Evolutionary conservation across 2,329 filamentous ascomycete species (phyloP), one percentile per base, ranked within the genome.

Genomic region (Hirsutella thompsonii): DNA sequence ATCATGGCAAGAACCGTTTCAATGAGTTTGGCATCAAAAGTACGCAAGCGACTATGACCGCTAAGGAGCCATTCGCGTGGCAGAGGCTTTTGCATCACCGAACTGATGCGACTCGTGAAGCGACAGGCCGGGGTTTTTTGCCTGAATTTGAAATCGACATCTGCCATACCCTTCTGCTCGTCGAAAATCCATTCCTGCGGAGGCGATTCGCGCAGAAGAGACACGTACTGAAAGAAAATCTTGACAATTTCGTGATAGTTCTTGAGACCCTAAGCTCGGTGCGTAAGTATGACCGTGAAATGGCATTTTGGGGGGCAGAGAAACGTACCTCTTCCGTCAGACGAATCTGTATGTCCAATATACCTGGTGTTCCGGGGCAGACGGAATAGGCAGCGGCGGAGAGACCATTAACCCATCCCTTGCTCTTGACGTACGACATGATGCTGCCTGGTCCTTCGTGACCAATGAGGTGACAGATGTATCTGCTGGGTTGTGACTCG

Each of bases 101-200:
- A 79, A 55, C 83, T 88, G 48, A 87, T 78, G 45, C 76, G 79
- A 66, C 87, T 94, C 0, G 88, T 92, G 53, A 95, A 96, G 21
- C 83, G 77, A 56, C 83, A 92, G 2, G 90, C 87, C 1, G 85
- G 86, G 2, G 80, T 85, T 68, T 96, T 96, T 57, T 96, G 86
- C 61, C 81, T 86, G 63, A 94, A 98, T 49, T 83, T 85, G 70
- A 98, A 98, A 51, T 94, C 84, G 11, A 96, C 86, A 49, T 96
- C 89, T 36, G 84, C 81, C 64, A 96, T 79, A 29, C 81, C 80
- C 60, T 88, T 90, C 60, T 92, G 83, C 62, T 98, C 92, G 26
- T 94, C 77, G 44, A 92, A 89, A 43, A 96, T 88, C 92, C 92
- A 96, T 57, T 93, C 71, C 50, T 93, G 82, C 0, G 90, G 89